phyloP scores from a whole-genome alignment of 2,329 filamentous ascomycete genomes.

The Talaromyces sp. region DNA sequence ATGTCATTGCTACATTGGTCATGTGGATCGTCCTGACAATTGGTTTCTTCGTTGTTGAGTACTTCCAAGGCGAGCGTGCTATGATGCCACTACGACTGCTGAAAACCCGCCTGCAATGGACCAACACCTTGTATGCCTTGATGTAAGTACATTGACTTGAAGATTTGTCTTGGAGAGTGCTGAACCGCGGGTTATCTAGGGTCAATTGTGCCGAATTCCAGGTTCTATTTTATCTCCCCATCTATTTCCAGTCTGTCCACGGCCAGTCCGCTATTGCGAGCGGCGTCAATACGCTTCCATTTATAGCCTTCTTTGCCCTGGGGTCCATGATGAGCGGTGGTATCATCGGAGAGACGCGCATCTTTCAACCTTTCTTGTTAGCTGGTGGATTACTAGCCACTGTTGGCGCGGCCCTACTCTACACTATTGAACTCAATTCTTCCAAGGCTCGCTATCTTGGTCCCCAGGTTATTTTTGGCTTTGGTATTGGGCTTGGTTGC shows the following conservation, averaged over 20 bases:
- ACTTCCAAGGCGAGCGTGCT: slow-evolving; percentile 18
- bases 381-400: slow-evolving; percentile 22
- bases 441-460: slow-evolving; percentile 19
- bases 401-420: slow-evolving; percentile 27
- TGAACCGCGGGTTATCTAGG: neutral
- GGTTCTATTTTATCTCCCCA: slow-evolving; percentile 16
- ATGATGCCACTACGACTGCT: slow-evolving; percentile 34
- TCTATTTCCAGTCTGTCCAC: slow-evolving; percentile 14
- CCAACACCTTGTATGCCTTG: slow-evolving; percentile 27
- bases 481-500: slow-evolving; percentile 16
- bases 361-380: slow-evolving; percentile 22
- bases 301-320: slow-evolving; percentile 31
- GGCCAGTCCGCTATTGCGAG: slow-evolving; percentile 22
- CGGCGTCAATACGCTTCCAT: slow-evolving; percentile 40
- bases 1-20: slow-evolving; percentile 20
- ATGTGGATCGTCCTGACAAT: slow-evolving; percentile 17
- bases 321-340: slow-evolving; percentile 25
- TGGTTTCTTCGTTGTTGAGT: slow-evolving; percentile 16
- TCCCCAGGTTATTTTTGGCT: slow-evolving; percentile 20
- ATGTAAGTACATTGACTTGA: slow-evolving; percentile 29
- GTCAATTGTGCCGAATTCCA: neutral
- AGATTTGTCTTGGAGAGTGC: too few species aligned
- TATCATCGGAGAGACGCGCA: slow-evolving; percentile 22
- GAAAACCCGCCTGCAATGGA: slow-evolving; percentile 31
- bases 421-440: slow-evolving; percentile 26